Conservation (phyloP, 129 eudicot genomes). For the Tagetes erecta region DNA sequence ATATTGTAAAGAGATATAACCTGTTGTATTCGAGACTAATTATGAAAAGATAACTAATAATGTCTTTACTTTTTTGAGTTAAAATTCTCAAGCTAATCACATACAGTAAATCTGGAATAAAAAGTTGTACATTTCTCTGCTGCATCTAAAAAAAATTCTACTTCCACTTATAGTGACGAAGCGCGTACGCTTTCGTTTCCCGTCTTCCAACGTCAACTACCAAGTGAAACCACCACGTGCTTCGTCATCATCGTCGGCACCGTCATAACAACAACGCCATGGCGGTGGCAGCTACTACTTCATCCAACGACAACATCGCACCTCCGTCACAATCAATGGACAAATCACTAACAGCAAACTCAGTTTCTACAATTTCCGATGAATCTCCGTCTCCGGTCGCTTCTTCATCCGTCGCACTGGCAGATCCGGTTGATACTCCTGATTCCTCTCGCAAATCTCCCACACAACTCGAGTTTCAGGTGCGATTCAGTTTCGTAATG, state of each 20-base stretch:
- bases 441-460: conserved; percentile 38
- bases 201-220: conserved; percentile 31
- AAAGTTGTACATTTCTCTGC: conserved; percentile 13
- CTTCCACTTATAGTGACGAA: background rate
- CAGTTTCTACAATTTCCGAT: conserved; percentile 28
- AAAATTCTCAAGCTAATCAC: background rate
- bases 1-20: too few relatives aligned
- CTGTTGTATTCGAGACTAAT: too few relatives aligned
- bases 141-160: conserved; percentile 10
- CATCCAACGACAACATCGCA: conserved; percentile 39
- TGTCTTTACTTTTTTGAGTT: background rate
- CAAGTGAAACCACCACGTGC: conserved; percentile 26
- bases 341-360: conserved; percentile 25
- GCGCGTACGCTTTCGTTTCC: conserved; percentile 19
- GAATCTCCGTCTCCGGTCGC: conserved; percentile 25
- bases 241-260: conserved; percentile 29
- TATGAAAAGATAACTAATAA: conserved; percentile 1
- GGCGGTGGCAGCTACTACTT: conserved; percentile 55
- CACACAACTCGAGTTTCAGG: conserved; percentile 54
- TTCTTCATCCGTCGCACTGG: conserved; percentile 22
- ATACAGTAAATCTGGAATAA: background rate
- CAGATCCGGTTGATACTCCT: conserved; percentile 30
- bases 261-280: conserved; percentile 28
- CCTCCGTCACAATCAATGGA: conserved; percentile 47
- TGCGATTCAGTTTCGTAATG: conserved; percentile 3